Conservation (phyloP, 768 basidiomycete species). For the Amylocystis lapponica region DNA sequence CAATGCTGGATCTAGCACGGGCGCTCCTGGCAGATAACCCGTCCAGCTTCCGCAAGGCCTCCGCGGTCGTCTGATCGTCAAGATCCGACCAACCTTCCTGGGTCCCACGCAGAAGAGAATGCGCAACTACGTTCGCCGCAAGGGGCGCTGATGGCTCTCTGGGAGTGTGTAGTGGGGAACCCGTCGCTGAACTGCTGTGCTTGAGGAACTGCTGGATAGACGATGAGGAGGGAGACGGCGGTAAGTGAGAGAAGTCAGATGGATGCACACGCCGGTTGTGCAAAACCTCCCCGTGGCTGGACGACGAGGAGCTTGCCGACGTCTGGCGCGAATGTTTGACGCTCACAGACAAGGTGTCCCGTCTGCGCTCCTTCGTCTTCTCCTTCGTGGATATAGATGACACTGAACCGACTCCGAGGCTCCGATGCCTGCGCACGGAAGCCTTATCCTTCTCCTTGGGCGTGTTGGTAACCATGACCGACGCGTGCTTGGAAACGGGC, state of each 20-base stretch:
- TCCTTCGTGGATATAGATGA: slow-evolving; percentile 33
- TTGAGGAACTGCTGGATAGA: slow-evolving; percentile 81
- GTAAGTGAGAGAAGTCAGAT: slow-evolving; percentile 83
- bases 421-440: slow-evolving; percentile 61
- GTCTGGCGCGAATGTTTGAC: slow-evolving; percentile 54
- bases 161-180: slow-evolving; percentile 32
- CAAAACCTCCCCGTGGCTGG: slow-evolving; percentile 45
- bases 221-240: slow-evolving; percentile 87
- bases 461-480: slow-evolving; percentile 16
- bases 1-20: slow-evolving; percentile 71
- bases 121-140: slow-evolving; percentile 72
- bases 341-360: slow-evolving; percentile 26
- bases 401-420: slow-evolving; percentile 51
- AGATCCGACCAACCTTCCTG: slow-evolving; percentile 88
- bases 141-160: slow-evolving; percentile 36
- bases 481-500: slow-evolving; percentile 47
- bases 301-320: slow-evolving; percentile 64
- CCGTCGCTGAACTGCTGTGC: slow-evolving; percentile 38
- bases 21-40: slow-evolving; percentile 75
- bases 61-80: slow-evolving; percentile 84
- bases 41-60: slow-evolving; percentile 89
- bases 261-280: slow-evolving; percentile 56
- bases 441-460: slow-evolving; percentile 44
- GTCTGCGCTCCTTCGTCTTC: slow-evolving; percentile 39
- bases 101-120: slow-evolving; percentile 79